Conservation (phyloP, 345 rosid genomes). For the Gossypium herbaceum region DNA sequence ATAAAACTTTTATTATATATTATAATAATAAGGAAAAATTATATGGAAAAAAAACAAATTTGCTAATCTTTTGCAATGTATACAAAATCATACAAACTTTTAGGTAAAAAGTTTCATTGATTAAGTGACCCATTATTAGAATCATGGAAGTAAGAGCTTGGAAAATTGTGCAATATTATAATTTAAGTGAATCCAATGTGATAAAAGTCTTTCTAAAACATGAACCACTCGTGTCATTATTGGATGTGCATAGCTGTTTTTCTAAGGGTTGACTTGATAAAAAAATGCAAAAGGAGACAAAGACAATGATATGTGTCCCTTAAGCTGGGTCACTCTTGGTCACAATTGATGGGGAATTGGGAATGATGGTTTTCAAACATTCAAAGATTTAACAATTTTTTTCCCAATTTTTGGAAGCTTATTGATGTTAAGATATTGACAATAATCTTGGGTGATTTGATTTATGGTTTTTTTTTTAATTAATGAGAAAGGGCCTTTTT, state of each 20-base stretch:
- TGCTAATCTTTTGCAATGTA: neutral
- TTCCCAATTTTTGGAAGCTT: too few relatives aligned
- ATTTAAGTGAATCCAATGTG: constrained; percentile 14
- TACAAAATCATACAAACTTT: constrained; percentile 8
- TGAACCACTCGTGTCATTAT: neutral
- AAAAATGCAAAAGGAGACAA: neutral
- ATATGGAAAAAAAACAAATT: neutral
- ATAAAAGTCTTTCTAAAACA: neutral
- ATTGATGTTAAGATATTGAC: too few relatives aligned
- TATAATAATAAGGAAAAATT: neutral
- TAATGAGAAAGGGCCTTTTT: neutral
- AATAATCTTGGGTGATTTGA: too few relatives aligned
- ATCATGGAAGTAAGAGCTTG: constrained; percentile 1
- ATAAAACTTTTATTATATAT: neutral
- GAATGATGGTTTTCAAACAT: neutral
- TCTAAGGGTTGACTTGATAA: neutral
- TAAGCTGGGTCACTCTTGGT: neutral
- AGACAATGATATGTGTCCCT: neutral
- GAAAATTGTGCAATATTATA: neutral
- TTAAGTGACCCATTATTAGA: neutral
- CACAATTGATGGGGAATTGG: neutral
- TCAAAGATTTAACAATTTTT: neutral
- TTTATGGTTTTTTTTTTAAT: too few relatives aligned
- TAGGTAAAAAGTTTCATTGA: constrained; percentile 14
- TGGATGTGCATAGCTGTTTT: neutral